Evolutionary conservation across 768 basidiomycete species (phyloP), one percentile per base, ranked within the genome.

Genomic region (Phlebiopsis flavidoalba): DNA sequence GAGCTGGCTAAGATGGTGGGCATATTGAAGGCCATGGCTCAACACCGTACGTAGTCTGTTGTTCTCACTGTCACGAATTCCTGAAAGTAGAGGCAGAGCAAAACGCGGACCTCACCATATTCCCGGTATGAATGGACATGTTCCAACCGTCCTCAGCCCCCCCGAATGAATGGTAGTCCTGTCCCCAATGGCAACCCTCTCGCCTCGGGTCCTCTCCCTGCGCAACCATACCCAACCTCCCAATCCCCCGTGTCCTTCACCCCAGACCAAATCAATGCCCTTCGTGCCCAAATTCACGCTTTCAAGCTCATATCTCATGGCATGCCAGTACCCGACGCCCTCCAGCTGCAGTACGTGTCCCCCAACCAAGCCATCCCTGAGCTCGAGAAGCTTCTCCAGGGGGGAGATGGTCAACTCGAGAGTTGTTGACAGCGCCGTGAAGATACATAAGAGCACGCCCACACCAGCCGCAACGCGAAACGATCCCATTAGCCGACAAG

Each of bases 231-330:
- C 43, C 83, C 83, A 12, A 76, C 81, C n/a, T 82, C 88, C 2
- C 79, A 83, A 31, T 87, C 89, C 0, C 88, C 91, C 43, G 84
- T 93, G 33, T 88, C 89, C 5, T 93, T 95, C 69, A 87, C 89
- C 4, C 75, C 71, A 0, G 87, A 89, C 61, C 93, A 93, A 67
- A 85, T 93, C 51, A 79, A 76, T 59, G 82, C 87, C 10, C 80
- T 94, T n/a, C 83, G 89, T 14, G 85, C 88, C 0, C 92, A 94
- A 65, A 93, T 94, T 15, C 82, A 87, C 53, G 91, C 92, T 3
- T 93, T 87, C 76, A 91, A 88, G 68, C 79, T 85, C 63, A 77
- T 94, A 65, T 77, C 77, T 15, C 81, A 86, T 22, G 84, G 86
- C 21, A 70, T 84, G 8, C 83, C 89, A 15, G 79, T 91, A 46